These are phyloP conservation scores for Ramalina peruviana DNA, from an alignment of 495 filamentous ascomycete species.

Conservation along the genomic window DNA sequence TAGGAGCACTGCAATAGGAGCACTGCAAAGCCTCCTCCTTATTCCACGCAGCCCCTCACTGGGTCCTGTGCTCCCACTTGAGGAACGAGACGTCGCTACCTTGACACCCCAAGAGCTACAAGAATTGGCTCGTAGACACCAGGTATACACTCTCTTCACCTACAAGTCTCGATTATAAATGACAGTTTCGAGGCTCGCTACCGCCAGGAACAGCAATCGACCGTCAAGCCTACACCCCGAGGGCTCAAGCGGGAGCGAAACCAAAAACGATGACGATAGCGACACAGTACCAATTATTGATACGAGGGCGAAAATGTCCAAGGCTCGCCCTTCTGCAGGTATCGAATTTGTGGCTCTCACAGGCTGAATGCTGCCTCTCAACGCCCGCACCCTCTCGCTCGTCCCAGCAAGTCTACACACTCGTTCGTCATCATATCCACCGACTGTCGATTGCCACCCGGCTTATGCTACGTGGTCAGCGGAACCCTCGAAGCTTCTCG, in stretches of 20 bases:
- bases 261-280: neutral
- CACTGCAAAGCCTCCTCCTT: constrained; percentile 4
- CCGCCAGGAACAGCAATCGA: neutral
- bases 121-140: neutral
- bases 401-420: too few relatives aligned
- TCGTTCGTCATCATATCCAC: too few relatives aligned
- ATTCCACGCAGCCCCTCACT: neutral
- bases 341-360: constrained; percentile 1
- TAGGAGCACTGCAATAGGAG: too few relatives aligned
- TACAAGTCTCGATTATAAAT: neutral
- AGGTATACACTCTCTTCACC: neutral
- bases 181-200: neutral
- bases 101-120: neutral
- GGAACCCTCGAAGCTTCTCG: too few relatives aligned
- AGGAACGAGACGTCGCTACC: constrained; percentile 3
- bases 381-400: too few relatives aligned
- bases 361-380: neutral
- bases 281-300: neutral
- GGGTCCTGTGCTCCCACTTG: neutral
- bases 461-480: too few relatives aligned
- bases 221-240: neutral
- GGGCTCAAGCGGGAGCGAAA: neutral
- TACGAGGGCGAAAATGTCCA: neutral
- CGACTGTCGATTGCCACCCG: too few relatives aligned
- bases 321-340: neutral